Evolutionary conservation across 306 rosid species (phyloP).

Genomic region (Begonia loranthoides): DNA sequence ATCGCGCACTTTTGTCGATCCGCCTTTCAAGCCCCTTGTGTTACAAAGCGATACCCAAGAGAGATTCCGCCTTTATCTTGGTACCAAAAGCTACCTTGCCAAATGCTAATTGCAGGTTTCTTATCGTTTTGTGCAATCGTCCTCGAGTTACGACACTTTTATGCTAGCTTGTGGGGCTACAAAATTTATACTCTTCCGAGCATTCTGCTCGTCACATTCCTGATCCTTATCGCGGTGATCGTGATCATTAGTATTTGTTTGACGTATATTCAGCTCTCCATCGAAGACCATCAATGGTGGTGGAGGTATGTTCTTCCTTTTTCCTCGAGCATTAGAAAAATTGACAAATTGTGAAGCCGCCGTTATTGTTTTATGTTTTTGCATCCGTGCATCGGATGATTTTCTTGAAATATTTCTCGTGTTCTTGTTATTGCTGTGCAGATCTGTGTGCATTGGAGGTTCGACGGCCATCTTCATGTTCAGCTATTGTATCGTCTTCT

Average conservation of each 20-base stretch:
- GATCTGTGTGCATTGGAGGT: constrained; percentile 72
- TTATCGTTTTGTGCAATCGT: constrained; percentile 60
- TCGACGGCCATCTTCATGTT: constrained; percentile 67
- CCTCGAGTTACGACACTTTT: constrained; percentile 55
- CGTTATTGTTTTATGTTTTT: no score
- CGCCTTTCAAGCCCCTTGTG: constrained; percentile 47
- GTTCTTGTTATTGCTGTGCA: constrained; percentile 22
- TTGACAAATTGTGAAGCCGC: no score
- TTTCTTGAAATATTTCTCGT: neutral
- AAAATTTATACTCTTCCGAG: constrained; percentile 65
- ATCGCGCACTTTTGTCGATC: constrained; percentile 44
- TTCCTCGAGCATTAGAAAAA: neutral
- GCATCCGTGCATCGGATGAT: no score
- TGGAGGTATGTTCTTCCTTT: constrained; percentile 55
- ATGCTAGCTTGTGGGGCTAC: constrained; percentile 76
- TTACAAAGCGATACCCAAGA: constrained; percentile 41
- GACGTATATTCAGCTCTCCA: constrained; percentile 72
- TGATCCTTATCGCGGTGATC: constrained; percentile 31
- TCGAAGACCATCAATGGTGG: constrained; percentile 95
- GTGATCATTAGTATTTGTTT: constrained; percentile 49
- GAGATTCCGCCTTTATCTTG: constrained; percentile 59
- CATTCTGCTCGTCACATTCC: constrained; percentile 41
- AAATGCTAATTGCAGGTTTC: constrained; percentile 72
- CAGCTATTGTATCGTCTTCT: constrained; percentile 54
- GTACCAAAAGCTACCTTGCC: constrained; percentile 67